phyloP scores from a whole-genome alignment of 176 grass and related monocot genomes.

The Triticum dicoccoides region DNA sequence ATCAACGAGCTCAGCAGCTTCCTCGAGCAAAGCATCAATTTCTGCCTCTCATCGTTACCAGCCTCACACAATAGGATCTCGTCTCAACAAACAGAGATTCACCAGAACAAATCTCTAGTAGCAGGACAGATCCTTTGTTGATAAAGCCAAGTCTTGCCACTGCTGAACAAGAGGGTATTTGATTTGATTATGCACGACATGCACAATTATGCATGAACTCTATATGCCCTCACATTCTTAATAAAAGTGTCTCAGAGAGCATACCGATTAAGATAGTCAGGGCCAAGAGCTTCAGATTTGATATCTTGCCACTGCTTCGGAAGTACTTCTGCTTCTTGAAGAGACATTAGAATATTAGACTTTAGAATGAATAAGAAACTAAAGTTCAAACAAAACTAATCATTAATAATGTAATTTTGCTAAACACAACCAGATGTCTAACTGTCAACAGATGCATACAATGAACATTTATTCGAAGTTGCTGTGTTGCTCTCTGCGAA shows the following conservation, averaged over 20 bases:
- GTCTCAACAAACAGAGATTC: slow-evolving; percentile 55
- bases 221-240: neutral
- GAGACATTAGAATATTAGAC: no score
- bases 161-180: slow-evolving; percentile 26
- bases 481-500: no score
- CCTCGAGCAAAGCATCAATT: no score
- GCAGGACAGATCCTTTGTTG: slow-evolving; percentile 54
- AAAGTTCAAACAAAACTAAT: no score
- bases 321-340: no score
- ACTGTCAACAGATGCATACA: no score
- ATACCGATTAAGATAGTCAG: slow-evolving; percentile 41
- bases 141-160: slow-evolving; percentile 71
- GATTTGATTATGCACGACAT: slow-evolving; percentile 12
- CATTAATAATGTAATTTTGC: no score
- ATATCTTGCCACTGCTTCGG: neutral
- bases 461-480: no score
- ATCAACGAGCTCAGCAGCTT: no score
- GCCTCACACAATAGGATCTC: slow-evolving; percentile 55
- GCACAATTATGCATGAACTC: slow-evolving; percentile 7
- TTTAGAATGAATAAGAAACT: no score
- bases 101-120: slow-evolving; percentile 90
- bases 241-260: slow-evolving; percentile 39
- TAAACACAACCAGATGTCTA: no score
- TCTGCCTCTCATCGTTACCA: no score
- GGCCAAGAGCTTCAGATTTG: slow-evolving; percentile 85